Evolutionary conservation across 2,329 filamentous ascomycete species (phyloP).

Genomic region (Colletotrichum cordylinicola): DNA sequence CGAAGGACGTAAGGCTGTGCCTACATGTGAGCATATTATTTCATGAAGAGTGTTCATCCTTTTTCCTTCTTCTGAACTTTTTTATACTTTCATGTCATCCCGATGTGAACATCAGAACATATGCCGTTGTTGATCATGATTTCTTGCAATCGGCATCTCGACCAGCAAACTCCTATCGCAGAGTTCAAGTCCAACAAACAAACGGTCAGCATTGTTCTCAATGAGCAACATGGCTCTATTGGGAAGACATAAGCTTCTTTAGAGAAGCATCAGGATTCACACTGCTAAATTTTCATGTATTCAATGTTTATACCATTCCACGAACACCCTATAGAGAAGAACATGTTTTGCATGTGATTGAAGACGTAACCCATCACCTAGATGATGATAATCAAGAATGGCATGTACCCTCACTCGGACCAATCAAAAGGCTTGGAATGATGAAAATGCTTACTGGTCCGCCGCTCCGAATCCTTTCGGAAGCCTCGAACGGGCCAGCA

Average conservation of each 20-base stretch:
- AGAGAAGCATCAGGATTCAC: neutral
- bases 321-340: neutral
- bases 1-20: neutral
- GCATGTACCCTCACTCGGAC: neutral
- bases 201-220: neutral
- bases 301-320: neutral
- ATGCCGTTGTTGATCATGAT: neutral
- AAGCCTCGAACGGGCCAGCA: neutral
- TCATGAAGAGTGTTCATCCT: neutral
- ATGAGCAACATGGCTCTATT: neutral
- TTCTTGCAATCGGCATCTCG: neutral
- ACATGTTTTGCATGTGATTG: neutral
- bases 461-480: neutral
- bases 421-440: neutral
- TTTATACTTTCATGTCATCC: neutral
- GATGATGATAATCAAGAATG: neutral
- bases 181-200: neutral
- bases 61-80: no score
- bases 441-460: neutral
- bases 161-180: neutral
- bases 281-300: neutral
- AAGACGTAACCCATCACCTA: neutral
- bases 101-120: neutral
- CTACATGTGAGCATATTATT: neutral
- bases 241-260: neutral